A percentile compares a stretch with the other conserved stretches of the same genome.
These are phyloP conservation scores for Flaveria bidentis DNA, from an alignment of 129 eudicot species.

Conservation along the genomic window DNA sequence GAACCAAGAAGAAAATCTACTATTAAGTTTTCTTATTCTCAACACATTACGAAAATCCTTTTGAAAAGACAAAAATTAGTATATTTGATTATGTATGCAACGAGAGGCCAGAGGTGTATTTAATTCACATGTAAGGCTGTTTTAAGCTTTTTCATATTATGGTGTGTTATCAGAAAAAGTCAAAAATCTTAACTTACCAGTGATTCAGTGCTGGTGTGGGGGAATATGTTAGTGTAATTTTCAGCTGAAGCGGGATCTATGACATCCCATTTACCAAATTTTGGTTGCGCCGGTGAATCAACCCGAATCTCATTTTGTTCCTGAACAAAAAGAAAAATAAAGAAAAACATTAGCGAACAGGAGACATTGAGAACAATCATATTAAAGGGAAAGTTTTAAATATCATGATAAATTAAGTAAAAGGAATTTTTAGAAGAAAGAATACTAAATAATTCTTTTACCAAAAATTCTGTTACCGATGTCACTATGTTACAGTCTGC, in stretches of 20 bases:
- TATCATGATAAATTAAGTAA: slow-evolving; percentile 1
- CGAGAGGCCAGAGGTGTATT: background rate
- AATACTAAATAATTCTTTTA: background rate
- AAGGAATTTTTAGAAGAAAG: background rate
- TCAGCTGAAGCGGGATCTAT: background rate
- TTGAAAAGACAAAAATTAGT: background rate
- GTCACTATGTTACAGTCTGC: background rate
- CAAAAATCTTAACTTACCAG: background rate
- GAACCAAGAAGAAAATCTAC: background rate
- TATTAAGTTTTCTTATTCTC: background rate
- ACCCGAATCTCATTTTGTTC: background rate
- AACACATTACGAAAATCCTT: background rate
- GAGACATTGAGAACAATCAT: background rate
- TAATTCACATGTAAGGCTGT: too few relatives aligned
- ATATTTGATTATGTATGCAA: background rate
- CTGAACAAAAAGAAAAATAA: background rate
- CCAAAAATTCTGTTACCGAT: background rate
- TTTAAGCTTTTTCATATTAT: too few relatives aligned
- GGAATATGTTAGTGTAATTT: background rate
- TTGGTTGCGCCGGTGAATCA: background rate
- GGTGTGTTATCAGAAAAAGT: background rate
- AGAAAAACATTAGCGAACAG: background rate
- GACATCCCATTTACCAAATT: background rate
- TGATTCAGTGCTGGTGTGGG: background rate
- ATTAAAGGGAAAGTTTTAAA: background rate